A percentile compares a stretch with the other conserved stretches of the same genome.
Conservation (phyloP, 2,329 filamentous ascomycete genomes). For the Penicillium sp. region DNA sequence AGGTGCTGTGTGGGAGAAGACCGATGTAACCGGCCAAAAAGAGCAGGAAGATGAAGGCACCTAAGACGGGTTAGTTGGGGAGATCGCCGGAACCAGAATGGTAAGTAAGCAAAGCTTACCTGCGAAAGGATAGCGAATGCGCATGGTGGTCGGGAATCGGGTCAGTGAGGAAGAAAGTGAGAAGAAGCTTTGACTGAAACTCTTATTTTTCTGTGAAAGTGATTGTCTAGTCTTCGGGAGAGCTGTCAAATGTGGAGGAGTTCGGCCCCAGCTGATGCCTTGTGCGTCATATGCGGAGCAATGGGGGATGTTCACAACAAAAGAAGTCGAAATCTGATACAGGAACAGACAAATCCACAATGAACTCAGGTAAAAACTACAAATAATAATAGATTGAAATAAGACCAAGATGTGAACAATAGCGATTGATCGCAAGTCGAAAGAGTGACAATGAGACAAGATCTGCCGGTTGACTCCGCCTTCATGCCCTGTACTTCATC, state of each 20-base stretch:
- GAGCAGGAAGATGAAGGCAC: slow-evolving; percentile 64
- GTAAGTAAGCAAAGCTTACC: slow-evolving; percentile 54
- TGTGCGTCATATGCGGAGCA: slow-evolving; percentile 31
- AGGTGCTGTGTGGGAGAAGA: slow-evolving; percentile 57
- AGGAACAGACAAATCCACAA: background rate
- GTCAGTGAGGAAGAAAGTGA: background rate
- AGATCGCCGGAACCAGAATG: slow-evolving; percentile 5
- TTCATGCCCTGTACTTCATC: slow-evolving; percentile 38
- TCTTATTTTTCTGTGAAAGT: background rate
- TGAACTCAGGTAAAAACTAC: background rate
- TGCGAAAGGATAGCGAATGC: slow-evolving; percentile 84
- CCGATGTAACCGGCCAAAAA: slow-evolving; percentile 76
- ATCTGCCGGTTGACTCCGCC: slow-evolving; percentile 33
- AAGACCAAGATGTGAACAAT: slow-evolving; percentile 1
- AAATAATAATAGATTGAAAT: background rate
- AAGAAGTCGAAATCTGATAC: background rate
- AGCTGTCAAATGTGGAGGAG: slow-evolving; percentile 19
- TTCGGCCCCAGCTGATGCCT: slow-evolving; percentile 20
- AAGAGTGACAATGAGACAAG: slow-evolving; percentile 27
- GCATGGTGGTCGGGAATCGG: slow-evolving; percentile 55
- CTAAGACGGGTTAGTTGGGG: slow-evolving; percentile 43
- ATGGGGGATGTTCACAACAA: slow-evolving; percentile 5
- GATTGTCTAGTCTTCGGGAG: background rate
- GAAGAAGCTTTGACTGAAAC: background rate
- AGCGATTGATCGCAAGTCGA: background rate